Base-by-base conservation (phyloP, 495 filamentous ascomycete species). In the Neurospora sp. region DNA sequence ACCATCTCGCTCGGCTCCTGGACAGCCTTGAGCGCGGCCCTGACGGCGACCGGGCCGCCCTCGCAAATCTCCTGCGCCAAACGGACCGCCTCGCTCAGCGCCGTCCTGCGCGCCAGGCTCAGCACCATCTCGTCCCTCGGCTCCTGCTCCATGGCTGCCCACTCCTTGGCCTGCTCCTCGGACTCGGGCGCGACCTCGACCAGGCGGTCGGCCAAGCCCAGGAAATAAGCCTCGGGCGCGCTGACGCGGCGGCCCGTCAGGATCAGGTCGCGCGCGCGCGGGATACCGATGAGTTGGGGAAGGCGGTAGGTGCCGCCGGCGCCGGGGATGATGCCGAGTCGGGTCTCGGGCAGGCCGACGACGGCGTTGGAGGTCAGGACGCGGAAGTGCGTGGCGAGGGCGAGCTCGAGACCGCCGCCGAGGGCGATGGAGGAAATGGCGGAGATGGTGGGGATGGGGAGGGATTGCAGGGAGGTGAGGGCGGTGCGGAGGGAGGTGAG, bases 301-400 rank as follows among this genome's bases (percentile, higher is more conserved):
- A 99, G 86, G 5, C 96, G 89, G 79, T 92, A 94, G 0, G 94
- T 97, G 20, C 96, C 96, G 7, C 96, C 96, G 0, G 96, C 96
- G 59, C 96, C 96, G 7, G 96, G 96, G 72, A 98, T 91, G 76
- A 99, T 98, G 31, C 91, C 96, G 1, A 99, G 87, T 0, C 93
- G 84, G 0, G 96, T 98, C 77, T 99, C 96, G 3, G 96, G 96
- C 3, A 99, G 87, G 1, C 88, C 95, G 71, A 99, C 89, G 65
- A 84, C 82, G 31, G 92, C 90, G 53, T 86, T 88, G 14, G 91
- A 90, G 42, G 88, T 85, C 75, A 97, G 89, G 71, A 99, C 89
- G 71, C 96, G 92, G 76, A 99, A 87, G 78, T 93, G 88, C 3
- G 94, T 97, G 75, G 90, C 87, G 14, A 99, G 86, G 2, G 93